Base-by-base conservation (phyloP, 345 rosid species). In the Aquilaria sinensis region DNA sequence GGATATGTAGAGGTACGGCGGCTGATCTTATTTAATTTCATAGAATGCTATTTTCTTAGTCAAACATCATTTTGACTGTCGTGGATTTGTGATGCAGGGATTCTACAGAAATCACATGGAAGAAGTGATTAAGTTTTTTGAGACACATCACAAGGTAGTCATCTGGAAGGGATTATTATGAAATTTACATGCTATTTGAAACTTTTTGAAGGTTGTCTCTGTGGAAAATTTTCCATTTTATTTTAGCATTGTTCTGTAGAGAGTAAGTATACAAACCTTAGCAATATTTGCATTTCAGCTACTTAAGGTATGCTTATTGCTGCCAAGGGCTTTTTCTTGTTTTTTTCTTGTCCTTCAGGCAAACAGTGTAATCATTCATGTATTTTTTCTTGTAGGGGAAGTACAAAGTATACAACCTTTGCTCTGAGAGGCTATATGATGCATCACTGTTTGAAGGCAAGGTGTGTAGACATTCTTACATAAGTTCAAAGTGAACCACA, bases 41-140 rank as follows among this genome's bases (percentile, higher is more conserved):
- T 12, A 33, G 47, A 9, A 68, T 14, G 43, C 31, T 51, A 32
- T 55, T 8, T n/a, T 30, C 16, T 52, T 63, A 6, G 58, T 56
- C 34, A 31, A 37, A 29, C 30, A 16, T 37, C 49, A 5, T 37
- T 37, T 37, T 37, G 5, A 47, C 70, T 32, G 32, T 67, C 61
- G 54, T 37, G 33, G 62, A 73, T 69, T 64, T 70, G 8, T 68
- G 57, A 73, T 81, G 76, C 86, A 86, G 96, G 96, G 96, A 43
- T 80, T 86, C 68, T 89, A 89, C 67, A 79, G 96, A 60, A 89
- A 89, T 76, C 96, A 89, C 69, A 89, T 89, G 96, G 96, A 89
- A 81, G 96, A 89, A 78, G 96, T 89, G 46, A 89, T 89, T 43
- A 84, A 74, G 80, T 89, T 89, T 79, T 88, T 89, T 71, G 96